A percentile compares a stretch with the other conserved stretches of the same genome.
Conservation (phyloP, 306 rosid species). For the Casuarina cunninghamiana region DNA sequence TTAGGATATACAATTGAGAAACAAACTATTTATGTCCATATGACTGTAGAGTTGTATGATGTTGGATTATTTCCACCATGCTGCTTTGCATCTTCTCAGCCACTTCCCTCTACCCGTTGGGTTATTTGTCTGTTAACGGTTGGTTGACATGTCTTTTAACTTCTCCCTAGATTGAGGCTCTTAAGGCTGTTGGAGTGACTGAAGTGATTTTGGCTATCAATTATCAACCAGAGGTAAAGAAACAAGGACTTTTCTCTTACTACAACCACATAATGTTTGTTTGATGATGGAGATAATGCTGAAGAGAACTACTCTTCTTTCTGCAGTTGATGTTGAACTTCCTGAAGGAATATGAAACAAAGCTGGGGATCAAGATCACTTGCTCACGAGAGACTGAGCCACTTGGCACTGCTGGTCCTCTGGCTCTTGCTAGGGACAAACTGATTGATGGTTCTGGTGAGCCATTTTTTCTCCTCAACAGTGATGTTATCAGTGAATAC, state of each 20-base stretch:
- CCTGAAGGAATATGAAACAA: conserved; percentile 88
- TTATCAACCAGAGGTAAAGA: conserved; percentile 95
- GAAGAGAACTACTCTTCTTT: conserved; percentile 26
- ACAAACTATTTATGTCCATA: background rate
- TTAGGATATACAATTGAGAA: conserved; percentile 9
- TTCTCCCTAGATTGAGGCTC: conserved; percentile 82
- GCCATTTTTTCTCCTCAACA: conserved; percentile 97
- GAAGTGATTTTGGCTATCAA: conserved; percentile 99
- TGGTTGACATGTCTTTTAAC: conserved; percentile 16
- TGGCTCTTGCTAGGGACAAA: conserved; percentile 99
- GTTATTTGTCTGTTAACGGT: conserved; percentile 10
- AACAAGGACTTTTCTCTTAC: conserved; percentile 4
- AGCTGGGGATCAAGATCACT: conserved; percentile 90
- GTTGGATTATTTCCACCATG: background rate
- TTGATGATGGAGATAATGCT: conserved; percentile 20
- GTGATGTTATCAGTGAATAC: conserved; percentile 97
- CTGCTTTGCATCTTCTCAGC: background rate
- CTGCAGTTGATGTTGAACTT: conserved; percentile 93
- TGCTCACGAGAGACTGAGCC: conserved; percentile 99
- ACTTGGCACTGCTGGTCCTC: conserved; percentile 96
- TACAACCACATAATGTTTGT: background rate
- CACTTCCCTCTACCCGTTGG: background rate
- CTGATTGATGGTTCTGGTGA: conserved; percentile 77
- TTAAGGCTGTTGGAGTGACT: conserved; percentile 83
- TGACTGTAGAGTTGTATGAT: conserved; percentile 9